These are phyloP conservation scores for Saccharomycopsis javanensis DNA, from an alignment of 805 yeast species.

Conservation along the genomic window DNA sequence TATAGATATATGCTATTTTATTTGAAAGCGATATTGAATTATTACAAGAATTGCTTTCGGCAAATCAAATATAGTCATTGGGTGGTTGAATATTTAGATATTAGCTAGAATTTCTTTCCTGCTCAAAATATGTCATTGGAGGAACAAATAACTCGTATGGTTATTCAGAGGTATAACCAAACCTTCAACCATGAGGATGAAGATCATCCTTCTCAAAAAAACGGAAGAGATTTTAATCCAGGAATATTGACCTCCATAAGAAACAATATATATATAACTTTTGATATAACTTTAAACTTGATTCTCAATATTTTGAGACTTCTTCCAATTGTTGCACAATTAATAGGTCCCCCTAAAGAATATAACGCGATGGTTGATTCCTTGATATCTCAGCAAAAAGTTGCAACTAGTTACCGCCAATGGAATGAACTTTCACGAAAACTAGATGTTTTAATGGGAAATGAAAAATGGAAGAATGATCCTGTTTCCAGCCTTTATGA, in stretches of 20 bases:
- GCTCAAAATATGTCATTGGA: not conserved
- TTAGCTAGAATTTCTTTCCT: no score
- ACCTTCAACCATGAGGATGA: not conserved
- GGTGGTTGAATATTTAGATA: no score
- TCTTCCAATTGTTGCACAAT: constrained; percentile 9
- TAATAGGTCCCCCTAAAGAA: constrained; percentile 18
- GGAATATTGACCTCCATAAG: not conserved
- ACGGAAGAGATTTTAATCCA: not conserved
- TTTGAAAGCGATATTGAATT: no score
- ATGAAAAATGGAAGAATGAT: constrained; percentile 62
- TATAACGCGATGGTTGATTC: constrained; percentile 16
- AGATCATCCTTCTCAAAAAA: not conserved
- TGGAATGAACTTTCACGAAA: constrained; percentile 61
- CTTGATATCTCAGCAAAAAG: constrained; percentile 35
- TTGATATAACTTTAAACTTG: not conserved
- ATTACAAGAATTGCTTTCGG: no score
- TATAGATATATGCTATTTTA: no score
- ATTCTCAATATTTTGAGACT: constrained; percentile 6
- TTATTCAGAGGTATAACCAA: constrained; percentile 1
- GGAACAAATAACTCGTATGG: not conserved
- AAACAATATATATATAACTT: not conserved
- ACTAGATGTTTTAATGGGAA: constrained; percentile 56
- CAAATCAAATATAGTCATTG: not conserved
- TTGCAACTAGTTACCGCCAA: constrained; percentile 42
- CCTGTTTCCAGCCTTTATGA: constrained; percentile 65